Percentiles rank a stretch among this genome's conserved stretches.
These are phyloP conservation scores for Rhododendron molle DNA, from an alignment of 148 eudicot species.

Conservation along the genomic window DNA sequence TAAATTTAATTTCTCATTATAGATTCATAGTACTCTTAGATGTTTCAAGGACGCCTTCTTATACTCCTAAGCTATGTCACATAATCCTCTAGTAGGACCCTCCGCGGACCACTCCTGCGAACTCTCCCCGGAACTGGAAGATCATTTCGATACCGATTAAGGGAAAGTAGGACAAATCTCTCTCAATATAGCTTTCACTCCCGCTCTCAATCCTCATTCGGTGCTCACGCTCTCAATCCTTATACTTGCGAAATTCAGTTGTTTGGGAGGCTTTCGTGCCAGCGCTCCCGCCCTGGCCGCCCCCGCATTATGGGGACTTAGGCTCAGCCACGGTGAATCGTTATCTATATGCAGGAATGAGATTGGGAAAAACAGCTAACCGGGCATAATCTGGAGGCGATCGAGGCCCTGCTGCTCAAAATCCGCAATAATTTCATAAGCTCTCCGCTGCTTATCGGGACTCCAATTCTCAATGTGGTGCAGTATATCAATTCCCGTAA, in stretches of 20 bases:
- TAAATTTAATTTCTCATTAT: too few species aligned
- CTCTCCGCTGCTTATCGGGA: slow-evolving; percentile 44
- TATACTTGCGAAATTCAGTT: too few species aligned
- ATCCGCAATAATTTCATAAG: slow-evolving; percentile 68
- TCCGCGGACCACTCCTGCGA: neutral
- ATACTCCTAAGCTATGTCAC: neutral
- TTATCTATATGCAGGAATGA: neutral
- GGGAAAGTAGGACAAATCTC: too few species aligned
- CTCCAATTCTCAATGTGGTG: slow-evolving; percentile 63
- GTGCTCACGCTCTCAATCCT: too few species aligned
- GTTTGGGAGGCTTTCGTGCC: too few species aligned
- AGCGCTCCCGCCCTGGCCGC: too few species aligned
- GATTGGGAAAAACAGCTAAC: slow-evolving; percentile 19
- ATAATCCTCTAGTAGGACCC: neutral
- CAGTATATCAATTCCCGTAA: slow-evolving; percentile 82
- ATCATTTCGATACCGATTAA: too few species aligned
- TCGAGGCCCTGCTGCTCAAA: slow-evolving; percentile 70
- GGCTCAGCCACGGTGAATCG: neutral
- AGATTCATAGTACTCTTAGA: neutral
- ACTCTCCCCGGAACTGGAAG: too few species aligned
- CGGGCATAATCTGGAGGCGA: slow-evolving; percentile 93
- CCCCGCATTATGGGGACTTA: neutral
- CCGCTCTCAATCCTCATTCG: too few species aligned
- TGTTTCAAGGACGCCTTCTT: neutral
- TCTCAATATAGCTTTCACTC: too few species aligned